Evolutionary conservation across 2,329 filamentous ascomycete species (phyloP).

Genomic region (Aspergillus floridensis): DNA sequence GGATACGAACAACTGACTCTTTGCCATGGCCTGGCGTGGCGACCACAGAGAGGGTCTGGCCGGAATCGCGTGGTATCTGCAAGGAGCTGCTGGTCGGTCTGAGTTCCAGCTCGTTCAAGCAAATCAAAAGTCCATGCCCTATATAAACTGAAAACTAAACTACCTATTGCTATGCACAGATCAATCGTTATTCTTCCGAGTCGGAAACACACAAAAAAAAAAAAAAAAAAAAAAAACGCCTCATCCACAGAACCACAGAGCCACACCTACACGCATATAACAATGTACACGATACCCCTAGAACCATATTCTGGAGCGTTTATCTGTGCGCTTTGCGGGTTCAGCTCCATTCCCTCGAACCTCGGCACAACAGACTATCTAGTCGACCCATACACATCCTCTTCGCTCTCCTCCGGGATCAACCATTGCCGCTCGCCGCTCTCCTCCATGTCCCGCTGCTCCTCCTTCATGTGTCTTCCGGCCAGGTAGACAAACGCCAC

Average conservation of each 20-base stretch:
- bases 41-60: background rate
- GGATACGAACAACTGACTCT: background rate
- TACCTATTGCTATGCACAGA: background rate
- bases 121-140: background rate
- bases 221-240: no score
- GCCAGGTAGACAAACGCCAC: conserved; percentile 60
- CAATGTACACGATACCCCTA: background rate
- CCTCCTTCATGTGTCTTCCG: conserved; percentile 16
- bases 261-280: background rate
- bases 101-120: background rate
- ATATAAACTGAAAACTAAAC: background rate
- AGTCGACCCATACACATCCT: background rate
- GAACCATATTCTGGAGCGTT: background rate
- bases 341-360: background rate
- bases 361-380: background rate
- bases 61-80: no score
- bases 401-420: conserved; percentile 20
- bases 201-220: background rate
- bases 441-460: conserved; percentile 10
- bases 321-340: background rate
- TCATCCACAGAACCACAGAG: background rate
- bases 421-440: conserved; percentile 29
- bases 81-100: background rate
- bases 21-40: background rate
- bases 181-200: background rate